Conservation (phyloP, 73 alveolate species). For the Tetrahymena thermophila region DNA sequence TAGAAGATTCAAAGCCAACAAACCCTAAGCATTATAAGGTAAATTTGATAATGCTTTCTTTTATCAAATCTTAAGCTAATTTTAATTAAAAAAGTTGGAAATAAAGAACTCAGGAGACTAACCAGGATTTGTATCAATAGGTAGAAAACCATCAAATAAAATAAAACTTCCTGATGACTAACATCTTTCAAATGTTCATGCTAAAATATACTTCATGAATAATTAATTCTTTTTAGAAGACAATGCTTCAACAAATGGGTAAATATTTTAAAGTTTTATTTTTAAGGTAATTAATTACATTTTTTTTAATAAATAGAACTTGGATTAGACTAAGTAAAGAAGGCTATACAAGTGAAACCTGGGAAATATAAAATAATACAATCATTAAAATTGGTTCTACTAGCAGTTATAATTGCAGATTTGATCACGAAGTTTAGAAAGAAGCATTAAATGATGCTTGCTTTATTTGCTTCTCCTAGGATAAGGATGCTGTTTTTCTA, state of each 20-base stretch:
- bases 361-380: conserved; percentile 22
- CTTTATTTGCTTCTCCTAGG: conserved; percentile 57
- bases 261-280: neutral
- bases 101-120: neutral
- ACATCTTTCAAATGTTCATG: conserved; percentile 40
- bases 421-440: conserved; percentile 6
- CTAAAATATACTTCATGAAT: conserved; percentile 32
- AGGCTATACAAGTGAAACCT: conserved; percentile 1
- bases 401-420: conserved; percentile 20
- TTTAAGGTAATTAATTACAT: neutral
- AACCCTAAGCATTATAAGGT: neutral
- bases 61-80: neutral
- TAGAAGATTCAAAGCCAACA: neutral
- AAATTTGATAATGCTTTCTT: neutral
- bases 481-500: conserved; percentile 64
- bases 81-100: neutral
- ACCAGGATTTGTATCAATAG: conserved; percentile 10
- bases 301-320: neutral
- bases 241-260: conserved; percentile 46
- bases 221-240: conserved; percentile 30
- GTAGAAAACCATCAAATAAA: conserved; percentile 30
- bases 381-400: conserved; percentile 41
- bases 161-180: conserved; percentile 30
- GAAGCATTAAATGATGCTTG: conserved; percentile 35
- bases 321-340: conserved; percentile 44